Conservation (phyloP, 2,329 filamentous ascomycete genomes). For the Mycosphaerelloides madeirae region DNA sequence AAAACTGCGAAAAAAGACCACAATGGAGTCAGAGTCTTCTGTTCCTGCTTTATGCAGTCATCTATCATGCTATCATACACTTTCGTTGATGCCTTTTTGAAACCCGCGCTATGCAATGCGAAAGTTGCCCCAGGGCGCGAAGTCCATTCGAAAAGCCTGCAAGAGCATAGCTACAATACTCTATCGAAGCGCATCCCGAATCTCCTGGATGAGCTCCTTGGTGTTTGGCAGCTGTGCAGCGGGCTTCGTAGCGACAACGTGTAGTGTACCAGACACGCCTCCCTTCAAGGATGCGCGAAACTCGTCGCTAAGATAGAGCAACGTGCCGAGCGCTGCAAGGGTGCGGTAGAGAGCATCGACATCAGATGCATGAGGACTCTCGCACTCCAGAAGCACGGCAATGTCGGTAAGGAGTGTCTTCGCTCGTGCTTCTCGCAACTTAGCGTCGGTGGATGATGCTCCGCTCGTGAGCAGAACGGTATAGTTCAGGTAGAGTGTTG, state of each 20-base stretch:
- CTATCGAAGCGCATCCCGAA: constrained; percentile 44
- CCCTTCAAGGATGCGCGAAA: constrained; percentile 55
- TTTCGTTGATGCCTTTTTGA: not conserved
- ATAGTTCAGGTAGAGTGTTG: constrained; percentile 80
- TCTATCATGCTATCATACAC: constrained; percentile 2
- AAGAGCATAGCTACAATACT: not conserved
- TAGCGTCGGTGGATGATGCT: constrained; percentile 25
- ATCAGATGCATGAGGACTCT: constrained; percentile 56
- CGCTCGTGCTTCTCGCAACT: constrained; percentile 29
- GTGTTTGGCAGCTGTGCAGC: constrained; percentile 58
- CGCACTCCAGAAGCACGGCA: constrained; percentile 29
- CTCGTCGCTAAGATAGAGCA: constrained; percentile 59
- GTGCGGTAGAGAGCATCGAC: constrained; percentile 78
- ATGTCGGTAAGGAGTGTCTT: constrained; percentile 29
- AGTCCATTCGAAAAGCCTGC: not conserved
- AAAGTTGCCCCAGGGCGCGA: not conserved
- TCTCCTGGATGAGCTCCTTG: constrained; percentile 57
- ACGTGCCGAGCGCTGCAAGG: constrained; percentile 76
- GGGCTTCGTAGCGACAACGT: constrained; percentile 43
- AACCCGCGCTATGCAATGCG: constrained; percentile 4
- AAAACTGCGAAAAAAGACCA: no score
- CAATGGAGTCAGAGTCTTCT: no score
- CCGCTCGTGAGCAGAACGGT: constrained; percentile 61
- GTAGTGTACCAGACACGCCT: constrained; percentile 50
- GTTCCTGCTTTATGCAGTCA: no score